Conservation (phyloP, 805 yeast species). For the Metschnikowia cubensis region DNA sequence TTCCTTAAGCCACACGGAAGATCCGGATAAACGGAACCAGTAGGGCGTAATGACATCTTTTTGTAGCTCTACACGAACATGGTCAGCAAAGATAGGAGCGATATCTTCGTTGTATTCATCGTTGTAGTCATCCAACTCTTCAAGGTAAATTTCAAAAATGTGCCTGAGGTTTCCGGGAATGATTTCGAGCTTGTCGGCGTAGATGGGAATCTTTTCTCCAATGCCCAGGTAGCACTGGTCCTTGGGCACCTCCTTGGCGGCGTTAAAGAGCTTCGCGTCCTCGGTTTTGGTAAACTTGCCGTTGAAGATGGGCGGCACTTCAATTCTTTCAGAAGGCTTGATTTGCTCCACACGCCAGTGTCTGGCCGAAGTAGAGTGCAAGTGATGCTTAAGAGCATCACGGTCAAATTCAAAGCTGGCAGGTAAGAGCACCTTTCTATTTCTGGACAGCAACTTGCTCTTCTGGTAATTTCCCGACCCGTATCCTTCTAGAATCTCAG, state of each 20-base stretch:
- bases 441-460: neutral
- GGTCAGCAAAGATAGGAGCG: constrained; percentile 7
- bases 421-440: constrained; percentile 9
- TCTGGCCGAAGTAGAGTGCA: constrained; percentile 7
- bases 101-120: constrained; percentile 12
- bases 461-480: neutral
- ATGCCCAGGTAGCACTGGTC: constrained; percentile 1
- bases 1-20: constrained; percentile 22
- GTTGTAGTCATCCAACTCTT: constrained; percentile 7
- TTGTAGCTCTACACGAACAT: constrained; percentile 11
- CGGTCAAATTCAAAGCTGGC: constrained; percentile 6
- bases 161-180: constrained; percentile 7
- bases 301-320: constrained; percentile 4
- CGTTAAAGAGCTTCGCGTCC: neutral
- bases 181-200: constrained; percentile 3
- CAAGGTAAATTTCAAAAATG: constrained; percentile 3
- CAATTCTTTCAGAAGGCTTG: neutral
- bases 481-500: neutral
- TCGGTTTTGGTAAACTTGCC: constrained; percentile 1
- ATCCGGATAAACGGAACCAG: constrained; percentile 24
- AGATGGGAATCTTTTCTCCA: neutral
- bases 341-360: constrained; percentile 4
- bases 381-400: constrained; percentile 2
- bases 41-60: constrained; percentile 4
- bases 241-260: neutral